Base-by-base conservation (phyloP, 1,284 basidiomycete genomes). In the Marasmius sp. region DNA sequence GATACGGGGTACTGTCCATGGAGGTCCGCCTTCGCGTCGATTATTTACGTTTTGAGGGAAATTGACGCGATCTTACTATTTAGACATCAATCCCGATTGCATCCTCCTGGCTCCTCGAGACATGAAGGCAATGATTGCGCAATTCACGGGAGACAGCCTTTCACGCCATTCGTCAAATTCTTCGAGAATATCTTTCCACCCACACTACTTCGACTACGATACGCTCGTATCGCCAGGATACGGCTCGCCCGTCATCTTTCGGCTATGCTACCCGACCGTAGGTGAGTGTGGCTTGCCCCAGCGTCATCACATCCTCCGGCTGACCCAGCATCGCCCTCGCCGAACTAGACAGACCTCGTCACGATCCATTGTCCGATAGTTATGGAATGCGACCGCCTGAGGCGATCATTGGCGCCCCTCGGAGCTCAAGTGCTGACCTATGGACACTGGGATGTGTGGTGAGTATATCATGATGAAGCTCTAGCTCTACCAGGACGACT, bases 381-480 rank as follows among this genome's bases (percentile, higher is more conserved):
- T 58, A 61, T 38, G 61, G 64, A n/a, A 56, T 71, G 56, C 66
- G 64, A n/a, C 41, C 70, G 27, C 70, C 70, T 12, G 71, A 72
- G 60, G 58, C 60, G 27, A 63, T 72, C 10, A 57, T 72, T 14
- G 67, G 61, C 16, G 69, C 65, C 4, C 67, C 66, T 22, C 58
- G 62, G 53, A 55, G 51, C 20, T 54, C 59, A 2, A 64, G 65
- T 41, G 38, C 64, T 6, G 70, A 72, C 60, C 56, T 72, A 16
- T 72, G 71, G 71, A 65, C 60, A 22, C 60, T 72, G 38, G 71
- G 69, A 22, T 72, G 71, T 57, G 62, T 72, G 14, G 70, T 68
- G 64, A 34, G 68, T 37, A 18, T 18, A 2, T 51, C 37, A 59
- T 34, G 20, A 34, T 34, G 27, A 37, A 51, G 16, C 37, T 38